Conservation (phyloP, 768 basidiomycete genomes). For the Gloeostereum incarnatum region DNA sequence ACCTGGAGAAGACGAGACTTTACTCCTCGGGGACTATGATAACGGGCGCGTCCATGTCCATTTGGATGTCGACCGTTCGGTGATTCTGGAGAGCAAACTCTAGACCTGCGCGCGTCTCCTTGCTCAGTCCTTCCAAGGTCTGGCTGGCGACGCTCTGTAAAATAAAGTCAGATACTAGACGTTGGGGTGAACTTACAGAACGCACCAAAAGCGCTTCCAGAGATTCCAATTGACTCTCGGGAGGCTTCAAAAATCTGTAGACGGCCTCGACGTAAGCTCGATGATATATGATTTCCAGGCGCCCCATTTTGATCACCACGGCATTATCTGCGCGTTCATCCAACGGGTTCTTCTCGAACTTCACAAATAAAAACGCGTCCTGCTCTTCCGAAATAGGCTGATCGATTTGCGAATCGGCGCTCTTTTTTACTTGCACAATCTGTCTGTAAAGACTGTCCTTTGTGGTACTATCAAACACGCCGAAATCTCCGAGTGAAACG, state of each 20-base stretch:
- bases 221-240: conserved; percentile 89
- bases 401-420: conserved; percentile 11
- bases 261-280: conserved; percentile 89
- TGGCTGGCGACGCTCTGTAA: conserved; percentile 80
- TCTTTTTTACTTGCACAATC: conserved; percentile 78
- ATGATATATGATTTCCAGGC: conserved; percentile 97
- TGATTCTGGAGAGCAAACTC: conserved; percentile 90
- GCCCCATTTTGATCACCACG: conserved; percentile 81
- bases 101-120: conserved; percentile 89
- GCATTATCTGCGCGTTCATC: conserved; percentile 89
- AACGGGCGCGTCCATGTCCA: conserved; percentile 95
- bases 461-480: conserved; percentile 90
- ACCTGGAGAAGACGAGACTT: conserved; percentile 9
- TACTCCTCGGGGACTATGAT: conserved; percentile 96
- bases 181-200: conserved; percentile 7
- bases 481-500: conserved; percentile 76
- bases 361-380: conserved; percentile 79
- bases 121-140: conserved; percentile 86
- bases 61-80: conserved; percentile 92
- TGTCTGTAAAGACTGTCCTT: conserved; percentile 72
- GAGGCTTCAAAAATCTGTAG: conserved; percentile 86
- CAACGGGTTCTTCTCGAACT: conserved; percentile 87
- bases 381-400: conserved; percentile 15
- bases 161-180: conserved; percentile 4
- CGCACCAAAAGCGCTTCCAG: conserved; percentile 85